Conservation (phyloP, 2,329 filamentous ascomycete species). For the Beauveria medogensis region DNA sequence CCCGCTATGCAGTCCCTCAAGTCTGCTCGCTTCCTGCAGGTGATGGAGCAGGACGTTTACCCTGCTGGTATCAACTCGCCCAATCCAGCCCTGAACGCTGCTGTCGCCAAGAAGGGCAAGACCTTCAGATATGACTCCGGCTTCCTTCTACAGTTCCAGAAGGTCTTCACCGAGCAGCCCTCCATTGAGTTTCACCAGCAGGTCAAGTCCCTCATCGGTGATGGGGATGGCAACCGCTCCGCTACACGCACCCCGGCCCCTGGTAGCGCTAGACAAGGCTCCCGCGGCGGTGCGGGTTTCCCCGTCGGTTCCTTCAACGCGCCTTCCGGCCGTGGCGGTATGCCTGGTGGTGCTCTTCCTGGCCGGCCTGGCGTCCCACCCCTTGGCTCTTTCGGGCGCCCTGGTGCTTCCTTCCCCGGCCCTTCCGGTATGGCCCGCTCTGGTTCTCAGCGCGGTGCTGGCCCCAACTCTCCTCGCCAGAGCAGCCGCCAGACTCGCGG, state of each 20-base stretch:
- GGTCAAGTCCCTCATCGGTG: slow-evolving; percentile 79
- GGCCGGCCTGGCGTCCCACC: slow-evolving; percentile 44
- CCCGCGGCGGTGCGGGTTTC: slow-evolving; percentile 42
- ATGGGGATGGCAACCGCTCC: slow-evolving; percentile 57
- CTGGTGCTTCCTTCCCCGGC: slow-evolving; percentile 54
- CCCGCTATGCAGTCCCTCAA: slow-evolving; percentile 89
- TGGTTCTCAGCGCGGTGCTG: slow-evolving; percentile 49
- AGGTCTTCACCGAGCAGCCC: slow-evolving; percentile 93
- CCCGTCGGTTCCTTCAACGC: slow-evolving; percentile 66
- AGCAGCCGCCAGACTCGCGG: slow-evolving; percentile 54
- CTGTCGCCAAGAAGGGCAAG: slow-evolving; percentile 69
- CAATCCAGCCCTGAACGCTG: slow-evolving; percentile 81
- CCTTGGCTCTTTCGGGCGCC: slow-evolving; percentile 32
- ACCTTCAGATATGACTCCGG: slow-evolving; percentile 91
- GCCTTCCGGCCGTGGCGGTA: slow-evolving; percentile 43
- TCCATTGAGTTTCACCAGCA: slow-evolving; percentile 88
- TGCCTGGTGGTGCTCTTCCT: slow-evolving; percentile 59
- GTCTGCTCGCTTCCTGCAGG: slow-evolving; percentile 78
- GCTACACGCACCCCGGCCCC: slow-evolving; percentile 51
- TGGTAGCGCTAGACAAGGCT: slow-evolving; percentile 40
- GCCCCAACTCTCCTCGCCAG: slow-evolving; percentile 64
- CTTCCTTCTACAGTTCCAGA: slow-evolving; percentile 94
- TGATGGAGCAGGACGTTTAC: slow-evolving; percentile 73
- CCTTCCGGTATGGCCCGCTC: slow-evolving; percentile 57
- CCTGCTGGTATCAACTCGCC: slow-evolving; percentile 78